phyloP scores from a whole-genome alignment of 192 early-diverging fungal species.

The Backusella macrospora region DNA sequence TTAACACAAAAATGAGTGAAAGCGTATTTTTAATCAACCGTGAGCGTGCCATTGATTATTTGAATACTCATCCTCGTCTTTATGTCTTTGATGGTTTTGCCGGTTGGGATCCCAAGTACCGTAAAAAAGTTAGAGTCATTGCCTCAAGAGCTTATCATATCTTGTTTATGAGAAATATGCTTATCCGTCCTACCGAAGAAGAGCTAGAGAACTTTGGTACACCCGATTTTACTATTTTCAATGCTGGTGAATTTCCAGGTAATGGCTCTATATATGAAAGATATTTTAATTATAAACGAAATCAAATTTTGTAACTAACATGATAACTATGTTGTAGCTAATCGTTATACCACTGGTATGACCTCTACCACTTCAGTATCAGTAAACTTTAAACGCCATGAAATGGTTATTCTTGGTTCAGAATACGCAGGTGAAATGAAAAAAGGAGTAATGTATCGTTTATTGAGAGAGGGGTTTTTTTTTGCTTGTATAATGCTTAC shows the following conservation, averaged over 20 bases:
- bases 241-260: slow-evolving; percentile 87
- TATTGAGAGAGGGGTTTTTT: background rate
- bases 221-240: slow-evolving; percentile 98
- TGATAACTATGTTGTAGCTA: slow-evolving; percentile 48
- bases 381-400: slow-evolving; percentile 88
- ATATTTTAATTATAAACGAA: background rate
- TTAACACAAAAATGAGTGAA: slow-evolving; percentile 90
- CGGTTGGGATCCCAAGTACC: slow-evolving; percentile 98
- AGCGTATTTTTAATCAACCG: slow-evolving; percentile 90
- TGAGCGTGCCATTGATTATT: slow-evolving; percentile 93
- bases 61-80: slow-evolving; percentile 90
- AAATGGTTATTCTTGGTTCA: slow-evolving; percentile 98
- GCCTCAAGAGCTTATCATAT: slow-evolving; percentile 95
- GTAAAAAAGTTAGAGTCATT: slow-evolving; percentile 95
- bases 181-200: slow-evolving; percentile 89
- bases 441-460: slow-evolving; percentile 40
- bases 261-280: background rate
- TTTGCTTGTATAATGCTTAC: slow-evolving; percentile 6
- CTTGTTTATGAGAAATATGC: slow-evolving; percentile 98
- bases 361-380: slow-evolving; percentile 91
- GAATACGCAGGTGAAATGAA: slow-evolving; percentile 65
- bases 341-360: slow-evolving; percentile 94
- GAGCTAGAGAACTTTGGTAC: slow-evolving; percentile 91
- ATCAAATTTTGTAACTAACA: background rate
- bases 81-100: slow-evolving; percentile 98